Evolutionary conservation across 2,329 filamentous ascomycete species (phyloP).

Genomic region (Pyrenophora seminiperda): DNA sequence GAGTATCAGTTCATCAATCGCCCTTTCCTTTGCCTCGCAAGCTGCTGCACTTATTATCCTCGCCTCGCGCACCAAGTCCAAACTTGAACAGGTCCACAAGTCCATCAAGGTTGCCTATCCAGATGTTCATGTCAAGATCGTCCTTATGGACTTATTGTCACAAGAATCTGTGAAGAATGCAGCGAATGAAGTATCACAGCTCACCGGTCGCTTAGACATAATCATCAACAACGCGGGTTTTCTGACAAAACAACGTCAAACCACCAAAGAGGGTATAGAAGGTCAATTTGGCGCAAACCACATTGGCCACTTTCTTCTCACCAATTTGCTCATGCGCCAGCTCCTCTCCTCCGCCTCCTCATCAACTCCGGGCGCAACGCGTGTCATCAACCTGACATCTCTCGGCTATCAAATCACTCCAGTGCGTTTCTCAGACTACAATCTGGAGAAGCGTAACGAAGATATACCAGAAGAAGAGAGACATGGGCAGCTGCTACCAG

Average conservation of each 20-base stretch:
- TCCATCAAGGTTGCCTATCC: slow-evolving; percentile 40
- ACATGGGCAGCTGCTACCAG: slow-evolving; percentile 21
- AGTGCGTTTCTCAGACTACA: slow-evolving; percentile 53
- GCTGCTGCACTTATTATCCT: slow-evolving; percentile 36
- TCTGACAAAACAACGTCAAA: slow-evolving; percentile 33
- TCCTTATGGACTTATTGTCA: slow-evolving; percentile 48
- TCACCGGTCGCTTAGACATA: slow-evolving; percentile 48
- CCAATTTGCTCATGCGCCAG: slow-evolving; percentile 50
- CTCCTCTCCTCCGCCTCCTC: slow-evolving; percentile 44
- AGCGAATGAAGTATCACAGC: slow-evolving; percentile 34
- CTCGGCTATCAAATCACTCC: slow-evolving; percentile 36
- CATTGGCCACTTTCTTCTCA: slow-evolving; percentile 55
- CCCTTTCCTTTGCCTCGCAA: slow-evolving; percentile 37
- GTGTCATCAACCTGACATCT: slow-evolving; percentile 41
- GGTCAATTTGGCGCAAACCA: slow-evolving; percentile 56
- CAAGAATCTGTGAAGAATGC: slow-evolving; percentile 46
- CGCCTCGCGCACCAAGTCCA: slow-evolving; percentile 52
- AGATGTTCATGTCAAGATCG: slow-evolving; percentile 27
- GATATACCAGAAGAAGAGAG: slow-evolving; percentile 37
- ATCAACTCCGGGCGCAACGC: slow-evolving; percentile 31
- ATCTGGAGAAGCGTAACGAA: slow-evolving; percentile 38
- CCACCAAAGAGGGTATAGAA: slow-evolving; percentile 54
- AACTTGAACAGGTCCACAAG: slow-evolving; percentile 49
- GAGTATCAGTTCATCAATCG: slow-evolving; percentile 39
- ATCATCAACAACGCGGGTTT: slow-evolving; percentile 55